Evolutionary conservation across 371 early-diverging fungal species (phyloP).

Genomic region (Rhizopus arrhizus): DNA sequence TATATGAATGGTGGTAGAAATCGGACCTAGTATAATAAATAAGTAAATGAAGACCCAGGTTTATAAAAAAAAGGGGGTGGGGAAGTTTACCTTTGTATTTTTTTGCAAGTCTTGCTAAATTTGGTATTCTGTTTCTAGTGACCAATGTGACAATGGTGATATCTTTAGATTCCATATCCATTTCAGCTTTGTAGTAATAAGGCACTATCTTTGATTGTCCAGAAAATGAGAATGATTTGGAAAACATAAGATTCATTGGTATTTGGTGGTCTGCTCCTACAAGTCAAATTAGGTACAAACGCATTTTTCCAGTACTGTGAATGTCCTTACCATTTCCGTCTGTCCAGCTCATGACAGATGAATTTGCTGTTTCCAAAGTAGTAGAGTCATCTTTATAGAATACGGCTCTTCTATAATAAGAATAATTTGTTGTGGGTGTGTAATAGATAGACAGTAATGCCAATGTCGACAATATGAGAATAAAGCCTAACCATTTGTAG

Average conservation of each 20-base stretch:
- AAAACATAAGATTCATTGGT: conserved; percentile 27
- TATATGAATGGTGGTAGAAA: conserved; percentile 63
- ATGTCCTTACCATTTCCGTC: conserved; percentile 22
- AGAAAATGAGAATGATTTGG: conserved; percentile 31
- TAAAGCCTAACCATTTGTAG: conserved; percentile 13
- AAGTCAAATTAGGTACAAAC: neutral
- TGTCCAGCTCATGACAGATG: conserved; percentile 27
- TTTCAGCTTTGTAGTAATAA: conserved; percentile 54
- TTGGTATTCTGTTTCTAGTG: conserved; percentile 53
- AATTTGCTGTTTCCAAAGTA: conserved; percentile 11
- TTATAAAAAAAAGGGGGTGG: too few relatives aligned
- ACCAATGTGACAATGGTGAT: conserved; percentile 63
- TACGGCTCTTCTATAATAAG: conserved; percentile 25
- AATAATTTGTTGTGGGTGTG: conserved; percentile 6
- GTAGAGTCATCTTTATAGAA: conserved; percentile 18
- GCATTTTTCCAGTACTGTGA: too few relatives aligned
- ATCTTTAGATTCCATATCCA: conserved; percentile 47
- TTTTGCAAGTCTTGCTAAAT: conserved; percentile 51
- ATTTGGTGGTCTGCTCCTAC: conserved; percentile 29
- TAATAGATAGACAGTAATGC: conserved; percentile 18
- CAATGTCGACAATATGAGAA: conserved; percentile 13
- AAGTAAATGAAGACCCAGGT: too few relatives aligned
- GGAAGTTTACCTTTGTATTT: conserved; percentile 40
- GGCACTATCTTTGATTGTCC: conserved; percentile 60
- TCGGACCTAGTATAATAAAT: conserved; percentile 29